Percentiles rank a stretch among this genome's conserved stretches.
phyloP scores from a whole-genome alignment of 1,284 basidiomycete genomes.

The Rhodotorula sp. region DNA sequence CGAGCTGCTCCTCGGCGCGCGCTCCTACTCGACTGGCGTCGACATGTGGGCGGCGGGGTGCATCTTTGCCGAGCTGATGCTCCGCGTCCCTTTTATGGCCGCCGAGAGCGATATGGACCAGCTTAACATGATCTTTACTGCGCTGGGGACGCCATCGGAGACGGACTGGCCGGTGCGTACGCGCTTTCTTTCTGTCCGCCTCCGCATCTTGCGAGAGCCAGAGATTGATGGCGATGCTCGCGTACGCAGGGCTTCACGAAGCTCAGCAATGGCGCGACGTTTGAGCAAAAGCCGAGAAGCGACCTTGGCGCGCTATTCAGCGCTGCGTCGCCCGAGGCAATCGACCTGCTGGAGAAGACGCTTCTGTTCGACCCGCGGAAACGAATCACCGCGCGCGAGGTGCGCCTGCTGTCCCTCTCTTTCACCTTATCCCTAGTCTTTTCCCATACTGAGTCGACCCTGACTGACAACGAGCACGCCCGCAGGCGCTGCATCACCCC shows the following conservation, averaged over 20 bases:
- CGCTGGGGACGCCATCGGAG: conserved; percentile 91
- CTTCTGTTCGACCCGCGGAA: conserved; percentile 82
- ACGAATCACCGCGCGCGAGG: conserved; percentile 78
- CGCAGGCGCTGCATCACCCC: conserved; percentile 73
- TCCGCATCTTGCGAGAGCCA: neutral
- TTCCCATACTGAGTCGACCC: neutral
- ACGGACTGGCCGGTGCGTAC: conserved; percentile 87
- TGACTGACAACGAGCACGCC: too few relatives aligned
- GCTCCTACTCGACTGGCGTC: conserved; percentile 83
- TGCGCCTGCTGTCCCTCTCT: conserved; percentile 47
- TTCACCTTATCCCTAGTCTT: neutral
- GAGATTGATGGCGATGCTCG: neutral
- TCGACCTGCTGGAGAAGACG: conserved; percentile 79
- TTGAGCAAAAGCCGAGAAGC: conserved; percentile 72
- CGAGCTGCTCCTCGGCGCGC: conserved; percentile 82
- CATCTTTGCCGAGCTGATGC: conserved; percentile 93
- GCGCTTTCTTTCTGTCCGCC: neutral
- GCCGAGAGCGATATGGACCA: conserved; percentile 97
- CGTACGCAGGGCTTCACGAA: conserved; percentile 72
- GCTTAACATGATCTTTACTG: conserved; percentile 88
- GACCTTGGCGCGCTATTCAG: conserved; percentile 84
- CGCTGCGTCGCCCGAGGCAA: conserved; percentile 80
- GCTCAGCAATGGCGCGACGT: conserved; percentile 82
- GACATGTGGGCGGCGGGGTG: conserved; percentile 95
- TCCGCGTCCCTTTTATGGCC: conserved; percentile 88